Evolutionary conservation across 2,329 filamentous ascomycete genomes (phyloP).

Genomic region (Botrytis deweyae): DNA sequence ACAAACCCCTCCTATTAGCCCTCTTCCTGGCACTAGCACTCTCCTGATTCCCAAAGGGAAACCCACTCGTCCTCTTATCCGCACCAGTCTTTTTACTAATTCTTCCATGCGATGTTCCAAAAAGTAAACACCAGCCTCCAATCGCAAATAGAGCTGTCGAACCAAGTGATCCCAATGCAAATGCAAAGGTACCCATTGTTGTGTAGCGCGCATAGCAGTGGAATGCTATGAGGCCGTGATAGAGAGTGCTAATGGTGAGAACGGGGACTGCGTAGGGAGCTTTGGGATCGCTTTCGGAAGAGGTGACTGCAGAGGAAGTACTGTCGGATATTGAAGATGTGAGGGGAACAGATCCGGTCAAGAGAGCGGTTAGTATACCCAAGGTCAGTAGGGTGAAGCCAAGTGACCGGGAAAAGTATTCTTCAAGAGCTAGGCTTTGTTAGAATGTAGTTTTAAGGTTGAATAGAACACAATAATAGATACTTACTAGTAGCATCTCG

Average conservation of each 20-base stretch:
- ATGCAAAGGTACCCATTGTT: conserved; percentile 49
- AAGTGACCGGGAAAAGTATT: conserved; percentile 61
- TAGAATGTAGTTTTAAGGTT: conserved; percentile 19
- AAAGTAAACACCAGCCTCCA: conserved; percentile 57
- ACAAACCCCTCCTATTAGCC: conserved; percentile 17
- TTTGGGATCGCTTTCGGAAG: conserved; percentile 48
- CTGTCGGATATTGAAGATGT: conserved; percentile 43
- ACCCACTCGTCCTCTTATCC: conserved; percentile 65
- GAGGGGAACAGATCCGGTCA: conserved; percentile 64
- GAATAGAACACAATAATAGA: not conserved
- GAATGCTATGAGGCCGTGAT: conserved; percentile 56
- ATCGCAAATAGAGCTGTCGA: conserved; percentile 52
- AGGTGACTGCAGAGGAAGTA: conserved; percentile 41
- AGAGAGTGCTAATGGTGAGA: conserved; percentile 56
- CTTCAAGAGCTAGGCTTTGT: conserved; percentile 52
- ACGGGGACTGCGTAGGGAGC: conserved; percentile 59
- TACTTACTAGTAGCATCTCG: conserved; percentile 53
- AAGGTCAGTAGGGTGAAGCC: conserved; percentile 59
- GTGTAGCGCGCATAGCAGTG: conserved; percentile 61
- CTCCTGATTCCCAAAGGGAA: conserved; percentile 62
- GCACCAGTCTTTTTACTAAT: conserved; percentile 63
- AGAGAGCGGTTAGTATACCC: conserved; percentile 54
- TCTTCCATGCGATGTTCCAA: conserved; percentile 51
- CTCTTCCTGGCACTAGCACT: conserved; percentile 38
- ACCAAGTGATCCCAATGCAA: conserved; percentile 52